Conservation (phyloP, 2,329 filamentous ascomycete species). For the Metarhizium rileyi region DNA sequence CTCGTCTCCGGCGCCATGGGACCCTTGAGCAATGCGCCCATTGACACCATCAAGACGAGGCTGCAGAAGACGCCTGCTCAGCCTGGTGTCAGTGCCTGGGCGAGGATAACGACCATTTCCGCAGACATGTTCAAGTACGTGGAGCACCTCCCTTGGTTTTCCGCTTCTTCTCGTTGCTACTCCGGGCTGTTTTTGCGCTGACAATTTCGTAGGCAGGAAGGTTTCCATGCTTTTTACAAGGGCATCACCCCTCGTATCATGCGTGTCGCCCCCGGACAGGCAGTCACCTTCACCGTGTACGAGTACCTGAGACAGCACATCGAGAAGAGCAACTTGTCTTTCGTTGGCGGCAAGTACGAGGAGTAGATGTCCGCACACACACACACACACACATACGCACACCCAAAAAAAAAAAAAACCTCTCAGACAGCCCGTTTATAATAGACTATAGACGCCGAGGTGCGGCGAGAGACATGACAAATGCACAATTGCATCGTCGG, state of each 20-base stretch:
- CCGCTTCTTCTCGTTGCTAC: not conserved
- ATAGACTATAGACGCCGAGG: not conserved
- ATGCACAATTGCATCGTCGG: not conserved
- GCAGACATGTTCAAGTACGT: conserved; percentile 71
- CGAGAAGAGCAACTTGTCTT: conserved; percentile 52
- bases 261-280: conserved; percentile 93
- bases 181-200: not conserved
- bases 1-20: conserved; percentile 91
- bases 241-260: conserved; percentile 96
- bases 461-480: not conserved
- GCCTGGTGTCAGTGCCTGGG: conserved; percentile 69
- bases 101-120: conserved; percentile 69
- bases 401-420: not conserved
- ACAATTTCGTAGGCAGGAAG: conserved; percentile 60
- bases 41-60: conserved; percentile 97
- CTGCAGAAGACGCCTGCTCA: conserved; percentile 82
- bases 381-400: no score
- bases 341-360: conserved; percentile 56
- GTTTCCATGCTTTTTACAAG: conserved; percentile 93
- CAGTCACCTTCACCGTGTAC: conserved; percentile 66
- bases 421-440: conserved; percentile 1
- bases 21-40: conserved; percentile 90
- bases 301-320: conserved; percentile 66
- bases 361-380: conserved; percentile 35
- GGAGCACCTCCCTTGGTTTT: not conserved